A percentile compares a stretch with the other conserved stretches of the same genome.
Conservation (phyloP, 2,329 filamentous ascomycete genomes). For the Pseudogymnoascus sp. region DNA sequence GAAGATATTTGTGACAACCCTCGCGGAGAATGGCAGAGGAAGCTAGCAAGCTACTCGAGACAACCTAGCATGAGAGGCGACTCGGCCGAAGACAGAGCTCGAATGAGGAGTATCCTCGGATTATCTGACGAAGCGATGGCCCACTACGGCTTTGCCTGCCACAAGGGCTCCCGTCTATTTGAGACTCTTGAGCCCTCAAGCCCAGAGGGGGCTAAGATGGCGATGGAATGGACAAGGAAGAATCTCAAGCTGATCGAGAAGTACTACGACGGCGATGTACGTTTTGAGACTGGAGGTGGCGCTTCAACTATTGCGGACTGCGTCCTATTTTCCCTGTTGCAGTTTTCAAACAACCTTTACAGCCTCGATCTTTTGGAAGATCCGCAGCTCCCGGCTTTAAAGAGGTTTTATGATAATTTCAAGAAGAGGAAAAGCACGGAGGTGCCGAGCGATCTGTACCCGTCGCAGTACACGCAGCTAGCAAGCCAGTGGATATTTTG, state of each 20-base stretch:
- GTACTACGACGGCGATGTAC: constrained; percentile 15
- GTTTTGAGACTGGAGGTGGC: not conserved
- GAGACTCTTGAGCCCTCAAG: constrained; percentile 7
- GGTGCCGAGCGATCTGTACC: not conserved
- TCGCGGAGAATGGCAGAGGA: not conserved
- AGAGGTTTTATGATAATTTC: not conserved
- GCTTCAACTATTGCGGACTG: not conserved
- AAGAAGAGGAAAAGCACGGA: not conserved
- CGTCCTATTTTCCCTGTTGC: not conserved
- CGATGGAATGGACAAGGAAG: not conserved
- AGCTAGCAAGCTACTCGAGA: not conserved
- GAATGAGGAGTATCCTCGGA: constrained; percentile 12
- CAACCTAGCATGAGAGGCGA: constrained; percentile 12
- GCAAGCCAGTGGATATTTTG: not conserved
- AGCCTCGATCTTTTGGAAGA: not conserved
- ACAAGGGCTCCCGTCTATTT: constrained; percentile 12
- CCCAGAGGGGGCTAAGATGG: not conserved
- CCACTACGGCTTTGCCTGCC: constrained; percentile 11
- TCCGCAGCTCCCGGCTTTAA: not conserved
- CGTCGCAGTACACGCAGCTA: not conserved
- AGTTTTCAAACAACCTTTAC: not conserved
- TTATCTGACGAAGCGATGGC: constrained; percentile 13
- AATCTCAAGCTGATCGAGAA: constrained; percentile 13
- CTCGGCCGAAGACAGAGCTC: constrained; percentile 9
- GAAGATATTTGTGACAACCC: constrained; percentile 23